These are phyloP conservation scores for Quercus robur DNA, from an alignment of 306 rosid species.

Conservation along the genomic window DNA sequence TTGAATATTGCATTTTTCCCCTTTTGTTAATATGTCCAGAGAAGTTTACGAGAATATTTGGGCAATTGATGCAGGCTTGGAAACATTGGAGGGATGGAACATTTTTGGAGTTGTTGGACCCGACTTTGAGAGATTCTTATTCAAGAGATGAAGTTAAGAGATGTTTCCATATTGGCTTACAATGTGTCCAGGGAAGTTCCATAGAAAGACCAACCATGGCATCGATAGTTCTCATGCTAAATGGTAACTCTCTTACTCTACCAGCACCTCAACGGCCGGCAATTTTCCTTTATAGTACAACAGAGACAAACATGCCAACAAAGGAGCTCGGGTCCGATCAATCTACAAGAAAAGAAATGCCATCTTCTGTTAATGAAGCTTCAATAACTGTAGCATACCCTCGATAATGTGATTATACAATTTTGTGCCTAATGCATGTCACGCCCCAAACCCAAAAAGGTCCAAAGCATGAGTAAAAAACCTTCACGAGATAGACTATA, in stretches of 20 bases:
- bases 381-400: constrained; percentile 5
- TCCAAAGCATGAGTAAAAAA: no score
- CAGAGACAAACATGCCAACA: background rate
- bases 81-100: background rate
- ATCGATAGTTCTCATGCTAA: background rate
- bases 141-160: constrained; percentile 46
- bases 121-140: constrained; percentile 26
- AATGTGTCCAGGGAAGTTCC: constrained; percentile 50
- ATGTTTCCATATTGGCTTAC: constrained; percentile 52
- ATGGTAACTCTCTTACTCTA: background rate
- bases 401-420: constrained; percentile 4
- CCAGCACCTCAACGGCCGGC: constrained; percentile 19
- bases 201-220: constrained; percentile 8
- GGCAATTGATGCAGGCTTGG: background rate
- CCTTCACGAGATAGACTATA: no score
- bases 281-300: background rate
- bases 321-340: background rate
- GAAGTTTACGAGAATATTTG: background rate
- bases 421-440: no score
- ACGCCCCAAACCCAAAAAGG: no score
- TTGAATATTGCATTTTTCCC: background rate
- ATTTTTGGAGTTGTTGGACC: background rate
- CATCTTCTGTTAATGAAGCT: no score
- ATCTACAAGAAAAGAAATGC: no score
- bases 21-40: no score